These are phyloP conservation scores for Lactifluus subvellereus DNA, from an alignment of 768 basidiomycete genomes.

Conservation along the genomic window DNA sequence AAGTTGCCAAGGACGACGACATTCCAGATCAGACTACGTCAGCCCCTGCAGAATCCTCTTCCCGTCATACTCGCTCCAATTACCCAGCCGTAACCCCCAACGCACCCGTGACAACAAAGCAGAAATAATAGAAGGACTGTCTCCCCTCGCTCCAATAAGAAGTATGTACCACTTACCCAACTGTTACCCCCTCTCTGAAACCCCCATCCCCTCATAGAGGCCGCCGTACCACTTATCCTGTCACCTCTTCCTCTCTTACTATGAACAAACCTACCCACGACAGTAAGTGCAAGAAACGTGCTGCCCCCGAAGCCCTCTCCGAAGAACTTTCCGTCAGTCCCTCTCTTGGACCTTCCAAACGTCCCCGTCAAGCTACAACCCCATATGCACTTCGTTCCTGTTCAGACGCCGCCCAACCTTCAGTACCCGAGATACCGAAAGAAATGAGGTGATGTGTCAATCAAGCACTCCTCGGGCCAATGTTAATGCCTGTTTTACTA, in stretches of 20 bases:
- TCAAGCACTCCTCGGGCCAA: background rate
- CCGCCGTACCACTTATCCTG: conserved; percentile 49
- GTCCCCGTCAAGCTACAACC: conserved; percentile 44
- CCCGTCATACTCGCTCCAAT: conserved; percentile 23
- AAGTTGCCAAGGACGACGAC: conserved; percentile 29
- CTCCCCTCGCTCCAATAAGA: conserved; percentile 8
- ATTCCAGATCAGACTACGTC: conserved; percentile 21
- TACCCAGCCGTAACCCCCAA: conserved; percentile 12
- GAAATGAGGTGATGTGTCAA: conserved; percentile 51
- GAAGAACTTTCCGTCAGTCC: conserved; percentile 52
- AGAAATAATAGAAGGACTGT: conserved; percentile 57
- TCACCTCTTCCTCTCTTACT: conserved; percentile 40
- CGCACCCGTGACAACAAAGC: conserved; percentile 29
- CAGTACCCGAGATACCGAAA: conserved; percentile 60
- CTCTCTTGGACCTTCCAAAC: conserved; percentile 50
- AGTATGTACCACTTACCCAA: conserved; percentile 34
- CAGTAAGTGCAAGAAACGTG: conserved; percentile 90
- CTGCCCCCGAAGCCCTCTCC: conserved; percentile 60
- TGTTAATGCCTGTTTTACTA: conserved; percentile 13
- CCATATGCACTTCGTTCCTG: conserved; percentile 66
- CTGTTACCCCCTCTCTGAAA: conserved; percentile 26
- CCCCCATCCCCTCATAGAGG: conserved; percentile 38
- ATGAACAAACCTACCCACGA: conserved; percentile 76
- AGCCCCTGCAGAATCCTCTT: conserved; percentile 21
- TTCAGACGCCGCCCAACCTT: conserved; percentile 36